A percentile compares a stretch with the other conserved stretches of the same genome.
Conservation (phyloP, 768 basidiomycete genomes). For the Naganishia vishniacii region DNA sequence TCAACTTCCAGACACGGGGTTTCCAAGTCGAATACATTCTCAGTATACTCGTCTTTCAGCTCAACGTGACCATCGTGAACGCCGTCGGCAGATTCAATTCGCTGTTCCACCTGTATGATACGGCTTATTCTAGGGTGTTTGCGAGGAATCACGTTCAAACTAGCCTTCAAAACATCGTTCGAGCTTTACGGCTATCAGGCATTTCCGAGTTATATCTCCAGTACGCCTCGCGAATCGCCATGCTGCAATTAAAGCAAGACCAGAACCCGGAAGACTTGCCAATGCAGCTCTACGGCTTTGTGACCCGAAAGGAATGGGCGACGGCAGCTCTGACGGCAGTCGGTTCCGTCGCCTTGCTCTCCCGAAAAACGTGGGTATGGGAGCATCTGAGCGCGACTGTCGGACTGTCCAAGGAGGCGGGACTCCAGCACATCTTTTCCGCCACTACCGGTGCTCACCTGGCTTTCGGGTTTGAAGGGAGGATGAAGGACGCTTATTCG, state of each 20-base stretch:
- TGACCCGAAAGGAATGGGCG: constrained; percentile 60
- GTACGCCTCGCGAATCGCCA: constrained; percentile 67
- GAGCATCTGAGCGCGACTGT: constrained; percentile 7
- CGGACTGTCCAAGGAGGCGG: constrained; percentile 9
- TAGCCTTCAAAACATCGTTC: constrained; percentile 60
- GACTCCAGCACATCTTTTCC: constrained; percentile 9
- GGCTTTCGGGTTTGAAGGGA: not conserved
- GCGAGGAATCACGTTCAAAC: constrained; percentile 49
- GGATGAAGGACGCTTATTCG: not conserved
- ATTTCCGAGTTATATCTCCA: constrained; percentile 66
- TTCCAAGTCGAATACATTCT: constrained; percentile 14
- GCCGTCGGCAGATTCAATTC: constrained; percentile 45
- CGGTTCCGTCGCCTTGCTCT: constrained; percentile 8
- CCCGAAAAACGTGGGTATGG: constrained; percentile 14
- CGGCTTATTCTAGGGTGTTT: constrained; percentile 52
- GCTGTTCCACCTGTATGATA: constrained; percentile 83
- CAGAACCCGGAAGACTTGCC: constrained; percentile 57
- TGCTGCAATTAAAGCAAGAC: constrained; percentile 51
- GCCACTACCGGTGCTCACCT: not conserved
- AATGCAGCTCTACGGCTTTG: constrained; percentile 69
- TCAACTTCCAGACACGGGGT: not conserved
- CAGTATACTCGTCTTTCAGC: constrained; percentile 1
- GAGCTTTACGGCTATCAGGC: constrained; percentile 61
- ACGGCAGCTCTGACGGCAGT: constrained; percentile 23
- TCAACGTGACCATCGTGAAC: constrained; percentile 2